Percentiles rank a stretch among this genome's conserved stretches.
Evolutionary conservation across 169 alveolate genomes (phyloP).

Genomic region (Babesia bovis): DNA sequence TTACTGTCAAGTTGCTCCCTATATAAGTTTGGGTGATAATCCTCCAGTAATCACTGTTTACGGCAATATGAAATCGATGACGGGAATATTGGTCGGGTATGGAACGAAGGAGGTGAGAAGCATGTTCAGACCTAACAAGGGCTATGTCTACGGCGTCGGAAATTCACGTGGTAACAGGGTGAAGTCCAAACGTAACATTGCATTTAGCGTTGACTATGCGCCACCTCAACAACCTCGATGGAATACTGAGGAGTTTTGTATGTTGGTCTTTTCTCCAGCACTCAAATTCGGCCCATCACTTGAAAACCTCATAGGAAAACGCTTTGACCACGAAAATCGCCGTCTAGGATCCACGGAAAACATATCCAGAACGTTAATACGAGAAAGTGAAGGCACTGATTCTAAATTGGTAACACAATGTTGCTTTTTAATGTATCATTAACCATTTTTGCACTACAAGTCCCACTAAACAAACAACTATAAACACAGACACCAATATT

Average conservation of each 20-base stretch:
- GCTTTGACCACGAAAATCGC: background rate
- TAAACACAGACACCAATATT: too few species aligned
- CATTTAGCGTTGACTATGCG: conserved; percentile 17
- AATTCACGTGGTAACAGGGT: background rate
- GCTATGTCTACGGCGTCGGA: conserved; percentile 22
- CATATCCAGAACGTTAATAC: background rate
- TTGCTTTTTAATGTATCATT: conserved; percentile 18
- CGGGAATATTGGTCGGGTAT: conserved; percentile 22
- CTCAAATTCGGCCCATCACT: conserved; percentile 9
- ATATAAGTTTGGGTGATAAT: background rate
- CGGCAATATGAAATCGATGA: conserved; percentile 7
- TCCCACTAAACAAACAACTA: too few species aligned
- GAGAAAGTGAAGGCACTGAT: conserved; percentile 14
- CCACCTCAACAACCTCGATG: conserved; percentile 12
- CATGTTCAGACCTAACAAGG: conserved; percentile 30
- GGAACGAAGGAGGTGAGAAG: conserved; percentile 5
- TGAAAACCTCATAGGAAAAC: background rate
- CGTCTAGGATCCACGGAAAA: conserved; percentile 16
- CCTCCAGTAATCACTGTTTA: conserved; percentile 4
- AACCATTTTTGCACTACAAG: too few species aligned
- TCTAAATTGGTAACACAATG: conserved; percentile 36
- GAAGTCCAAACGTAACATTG: background rate
- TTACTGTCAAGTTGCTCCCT: background rate
- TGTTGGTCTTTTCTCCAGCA: conserved; percentile 18
- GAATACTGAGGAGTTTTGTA: conserved; percentile 25